Conservation (phyloP, 192 early-diverging fungal species). For the Fimicolochytrium jonesii region DNA sequence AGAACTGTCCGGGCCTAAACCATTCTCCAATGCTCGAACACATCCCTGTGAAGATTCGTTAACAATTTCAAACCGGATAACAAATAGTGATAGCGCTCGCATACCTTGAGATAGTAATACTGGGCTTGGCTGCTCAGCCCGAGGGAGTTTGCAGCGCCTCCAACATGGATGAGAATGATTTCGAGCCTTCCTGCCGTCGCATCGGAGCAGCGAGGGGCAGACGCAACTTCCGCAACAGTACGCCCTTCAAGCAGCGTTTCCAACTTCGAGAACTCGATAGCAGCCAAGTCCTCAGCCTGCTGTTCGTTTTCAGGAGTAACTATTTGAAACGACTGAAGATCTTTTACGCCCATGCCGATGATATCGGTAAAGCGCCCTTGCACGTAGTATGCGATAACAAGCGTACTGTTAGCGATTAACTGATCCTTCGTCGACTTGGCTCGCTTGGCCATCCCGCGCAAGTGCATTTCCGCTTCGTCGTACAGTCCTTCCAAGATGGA, state of each 20-base stretch:
- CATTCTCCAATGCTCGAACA: neutral
- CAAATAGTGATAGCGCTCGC: neutral
- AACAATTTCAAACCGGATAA: neutral
- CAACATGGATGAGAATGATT: constrained; percentile 23
- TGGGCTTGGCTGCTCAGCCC: constrained; percentile 1
- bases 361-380: constrained; percentile 29
- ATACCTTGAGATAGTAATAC: constrained; percentile 20
- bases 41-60: constrained; percentile 5
- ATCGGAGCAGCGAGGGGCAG: neutral
- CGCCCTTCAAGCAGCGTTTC: constrained; percentile 11
- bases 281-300: constrained; percentile 5
- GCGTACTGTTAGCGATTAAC: constrained; percentile 2
- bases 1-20: constrained; percentile 1
- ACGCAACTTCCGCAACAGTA: constrained; percentile 5
- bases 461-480: constrained; percentile 20
- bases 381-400: constrained; percentile 18
- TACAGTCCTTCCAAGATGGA: constrained; percentile 26
- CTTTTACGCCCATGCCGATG: constrained; percentile 20
- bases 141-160: constrained; percentile 20
- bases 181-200: constrained; percentile 25
- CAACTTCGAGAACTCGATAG: constrained; percentile 6
- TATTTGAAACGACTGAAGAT: constrained; percentile 23
- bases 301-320: constrained; percentile 10
- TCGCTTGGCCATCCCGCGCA: constrained; percentile 16
- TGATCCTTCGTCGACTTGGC: constrained; percentile 8